phyloP scores from a whole-genome alignment of 2,329 filamentous ascomycete genomes.

The Knufia fluminis region DNA sequence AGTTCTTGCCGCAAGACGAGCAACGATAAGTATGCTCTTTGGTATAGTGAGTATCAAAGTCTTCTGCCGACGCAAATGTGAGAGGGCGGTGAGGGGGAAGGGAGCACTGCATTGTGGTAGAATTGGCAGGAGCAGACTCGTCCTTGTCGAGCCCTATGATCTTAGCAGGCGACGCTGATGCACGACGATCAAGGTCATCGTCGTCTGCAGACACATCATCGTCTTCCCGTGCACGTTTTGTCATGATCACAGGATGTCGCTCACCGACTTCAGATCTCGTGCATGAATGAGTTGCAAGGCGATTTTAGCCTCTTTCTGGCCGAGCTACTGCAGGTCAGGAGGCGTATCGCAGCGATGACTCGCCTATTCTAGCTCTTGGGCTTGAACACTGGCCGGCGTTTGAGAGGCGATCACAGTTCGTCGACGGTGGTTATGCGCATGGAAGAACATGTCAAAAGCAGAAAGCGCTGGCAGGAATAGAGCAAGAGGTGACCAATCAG shows the following conservation, averaged over 20 bases:
- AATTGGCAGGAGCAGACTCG: conserved; percentile 20
- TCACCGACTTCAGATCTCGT: not conserved
- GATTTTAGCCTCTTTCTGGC: not conserved
- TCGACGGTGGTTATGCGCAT: no score
- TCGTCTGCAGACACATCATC: conserved; percentile 19
- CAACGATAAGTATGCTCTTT: conserved; percentile 78
- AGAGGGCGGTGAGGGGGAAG: conserved; percentile 69
- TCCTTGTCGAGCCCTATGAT: conserved; percentile 38
- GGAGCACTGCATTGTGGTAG: conserved; percentile 61
- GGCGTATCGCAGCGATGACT: no score
- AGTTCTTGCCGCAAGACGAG: conserved; percentile 73
- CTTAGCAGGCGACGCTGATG: conserved; percentile 23
- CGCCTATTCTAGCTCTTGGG: no score
- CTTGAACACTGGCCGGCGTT: no score
- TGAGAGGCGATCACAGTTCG: no score
- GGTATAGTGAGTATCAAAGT: conserved; percentile 80
- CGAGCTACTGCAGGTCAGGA: not conserved
- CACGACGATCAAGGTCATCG: conserved; percentile 13
- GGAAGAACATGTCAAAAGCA: no score
- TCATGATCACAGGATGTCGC: conserved; percentile 36
- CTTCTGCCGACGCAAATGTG: conserved; percentile 63
- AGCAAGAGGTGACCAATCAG: no score
- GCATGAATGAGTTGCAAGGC: not conserved
- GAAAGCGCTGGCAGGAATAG: no score
- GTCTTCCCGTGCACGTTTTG: conserved; percentile 50